These are phyloP conservation scores for Poterioochromonas sp. DNA, from an alignment of 352 stramenopile genomes.

Conservation along the genomic window DNA sequence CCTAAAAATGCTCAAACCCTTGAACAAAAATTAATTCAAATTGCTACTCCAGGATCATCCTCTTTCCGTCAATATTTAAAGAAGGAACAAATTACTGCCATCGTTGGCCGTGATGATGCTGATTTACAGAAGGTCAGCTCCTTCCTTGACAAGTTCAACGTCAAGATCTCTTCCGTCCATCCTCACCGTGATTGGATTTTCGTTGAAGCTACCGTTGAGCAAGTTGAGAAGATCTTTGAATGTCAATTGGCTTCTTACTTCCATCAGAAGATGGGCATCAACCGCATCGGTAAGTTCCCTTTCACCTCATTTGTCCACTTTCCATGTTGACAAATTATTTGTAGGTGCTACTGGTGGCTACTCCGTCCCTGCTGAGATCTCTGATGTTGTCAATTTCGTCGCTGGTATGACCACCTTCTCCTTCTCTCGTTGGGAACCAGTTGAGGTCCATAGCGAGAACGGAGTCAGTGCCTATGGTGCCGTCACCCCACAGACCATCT, in stretches of 20 bases:
- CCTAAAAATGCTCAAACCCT: not conserved
- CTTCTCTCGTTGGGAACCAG: not conserved
- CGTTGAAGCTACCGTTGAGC: not conserved
- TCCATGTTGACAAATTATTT: not conserved
- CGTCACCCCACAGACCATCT: conserved; percentile 19
- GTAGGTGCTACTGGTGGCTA: not conserved
- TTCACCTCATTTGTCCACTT: not conserved
- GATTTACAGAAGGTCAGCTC: not conserved
- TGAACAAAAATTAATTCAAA: not conserved
- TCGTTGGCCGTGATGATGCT: not conserved
- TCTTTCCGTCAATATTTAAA: conserved; percentile 14
- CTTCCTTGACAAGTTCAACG: not conserved
- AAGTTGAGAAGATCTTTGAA: not conserved
- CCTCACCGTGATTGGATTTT: conserved; percentile 16
- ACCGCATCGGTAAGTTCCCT: not conserved
- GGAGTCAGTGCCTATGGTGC: not conserved
- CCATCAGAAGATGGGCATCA: not conserved
- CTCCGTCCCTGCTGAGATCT: not conserved
- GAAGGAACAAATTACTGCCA: not conserved
- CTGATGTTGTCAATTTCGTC: not conserved
- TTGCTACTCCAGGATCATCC: not conserved
- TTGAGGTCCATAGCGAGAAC: no score
- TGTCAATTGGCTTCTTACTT: not conserved
- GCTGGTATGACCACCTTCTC: conserved; percentile 18
- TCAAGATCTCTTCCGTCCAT: not conserved